phyloP scores from a whole-genome alignment of 768 basidiomycete genomes.

The Rhodotorula kratochvilovae region DNA sequence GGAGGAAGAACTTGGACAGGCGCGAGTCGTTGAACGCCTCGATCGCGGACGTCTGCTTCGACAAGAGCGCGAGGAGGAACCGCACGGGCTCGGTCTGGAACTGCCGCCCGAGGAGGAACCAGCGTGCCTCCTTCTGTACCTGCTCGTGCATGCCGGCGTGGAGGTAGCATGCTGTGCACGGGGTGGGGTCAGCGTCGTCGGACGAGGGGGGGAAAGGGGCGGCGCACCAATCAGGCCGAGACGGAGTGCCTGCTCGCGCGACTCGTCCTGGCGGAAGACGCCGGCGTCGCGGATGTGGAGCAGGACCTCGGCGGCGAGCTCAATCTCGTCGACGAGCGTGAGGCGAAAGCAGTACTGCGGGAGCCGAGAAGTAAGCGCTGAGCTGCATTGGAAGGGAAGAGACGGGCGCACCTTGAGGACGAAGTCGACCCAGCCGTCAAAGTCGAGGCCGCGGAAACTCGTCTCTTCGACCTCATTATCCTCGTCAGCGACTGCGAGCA shows the following conservation, averaged over 20 bases:
- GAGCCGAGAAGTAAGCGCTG: not conserved
- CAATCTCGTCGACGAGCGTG: slow-evolving; percentile 61
- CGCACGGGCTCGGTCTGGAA: slow-evolving; percentile 83
- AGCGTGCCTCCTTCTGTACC: slow-evolving; percentile 70
- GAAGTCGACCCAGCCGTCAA: slow-evolving; percentile 77
- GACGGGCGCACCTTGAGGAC: slow-evolving; percentile 83
- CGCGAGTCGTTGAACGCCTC: slow-evolving; percentile 73
- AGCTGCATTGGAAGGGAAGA: not conserved
- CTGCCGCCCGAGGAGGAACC: slow-evolving; percentile 68
- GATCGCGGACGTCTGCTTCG: slow-evolving; percentile 64
- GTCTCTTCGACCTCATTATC: slow-evolving; percentile 61
- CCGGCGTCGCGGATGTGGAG: slow-evolving; percentile 68
- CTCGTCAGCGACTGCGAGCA: slow-evolving; percentile 15
- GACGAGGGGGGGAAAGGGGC: not conserved
- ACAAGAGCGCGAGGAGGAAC: slow-evolving; percentile 67
- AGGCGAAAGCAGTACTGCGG: slow-evolving; percentile 69
- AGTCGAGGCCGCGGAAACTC: slow-evolving; percentile 72
- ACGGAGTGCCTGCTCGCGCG: slow-evolving; percentile 66
- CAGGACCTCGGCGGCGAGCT: slow-evolving; percentile 67
- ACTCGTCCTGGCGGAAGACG: slow-evolving; percentile 56
- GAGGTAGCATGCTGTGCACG: slow-evolving; percentile 65
- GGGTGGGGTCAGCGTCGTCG: not conserved
- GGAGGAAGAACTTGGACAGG: slow-evolving; percentile 74
- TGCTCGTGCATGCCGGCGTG: slow-evolving; percentile 56
- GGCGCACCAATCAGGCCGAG: slow-evolving; percentile 68